These are phyloP conservation scores for Lentinula detonsa DNA, from an alignment of 768 basidiomycete species.

Conservation along the genomic window DNA sequence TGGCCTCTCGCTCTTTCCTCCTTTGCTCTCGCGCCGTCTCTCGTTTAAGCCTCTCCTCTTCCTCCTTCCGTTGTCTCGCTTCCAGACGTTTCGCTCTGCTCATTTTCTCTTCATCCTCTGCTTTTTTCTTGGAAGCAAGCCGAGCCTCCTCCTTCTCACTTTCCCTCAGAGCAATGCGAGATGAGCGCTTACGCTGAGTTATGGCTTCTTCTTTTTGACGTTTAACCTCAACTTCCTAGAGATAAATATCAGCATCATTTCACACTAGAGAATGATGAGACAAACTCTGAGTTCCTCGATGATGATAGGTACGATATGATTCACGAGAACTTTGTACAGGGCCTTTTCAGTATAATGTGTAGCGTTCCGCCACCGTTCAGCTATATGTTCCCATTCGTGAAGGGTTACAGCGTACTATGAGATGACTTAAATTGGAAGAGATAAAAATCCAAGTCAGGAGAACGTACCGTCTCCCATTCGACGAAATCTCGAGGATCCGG, in stretches of 20 bases:
- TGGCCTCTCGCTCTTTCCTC: constrained; percentile 40
- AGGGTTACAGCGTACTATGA: constrained; percentile 75
- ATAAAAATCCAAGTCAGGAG: neutral
- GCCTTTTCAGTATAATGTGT: constrained; percentile 79
- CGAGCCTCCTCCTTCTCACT: constrained; percentile 71
- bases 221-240: constrained; percentile 58
- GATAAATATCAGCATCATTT: neutral
- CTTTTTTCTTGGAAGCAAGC: constrained; percentile 48
- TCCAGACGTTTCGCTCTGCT: constrained; percentile 57
- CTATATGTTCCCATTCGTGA: constrained; percentile 79
- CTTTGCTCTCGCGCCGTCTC: constrained; percentile 58
- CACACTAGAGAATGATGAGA: constrained; percentile 7
- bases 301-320: constrained; percentile 66
- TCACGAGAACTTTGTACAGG: constrained; percentile 61
- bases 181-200: constrained; percentile 84
- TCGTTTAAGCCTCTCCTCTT: constrained; percentile 42
- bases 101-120: constrained; percentile 64
- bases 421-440: neutral
- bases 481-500: constrained; percentile 48
- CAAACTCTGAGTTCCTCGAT: constrained; percentile 61
- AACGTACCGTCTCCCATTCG: constrained; percentile 88
- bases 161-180: constrained; percentile 80
- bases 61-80: constrained; percentile 50
- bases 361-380: constrained; percentile 68
- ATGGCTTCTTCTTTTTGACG: constrained; percentile 67